Base-by-base conservation (phyloP, 768 basidiomycete genomes). In the Solioccasus polychromus region DNA sequence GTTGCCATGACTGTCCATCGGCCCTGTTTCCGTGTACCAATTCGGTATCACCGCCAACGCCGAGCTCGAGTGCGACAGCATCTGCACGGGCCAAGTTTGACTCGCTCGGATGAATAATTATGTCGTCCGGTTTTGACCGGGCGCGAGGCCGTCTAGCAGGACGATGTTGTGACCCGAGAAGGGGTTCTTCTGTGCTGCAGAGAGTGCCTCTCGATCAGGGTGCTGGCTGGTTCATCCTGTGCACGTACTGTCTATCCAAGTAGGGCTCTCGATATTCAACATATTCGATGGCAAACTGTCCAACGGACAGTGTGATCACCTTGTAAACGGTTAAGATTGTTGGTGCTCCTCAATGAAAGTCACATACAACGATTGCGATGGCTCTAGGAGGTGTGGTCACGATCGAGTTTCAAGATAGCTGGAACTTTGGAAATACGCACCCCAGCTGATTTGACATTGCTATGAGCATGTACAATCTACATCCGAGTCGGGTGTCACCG, bases 371-470 rank as follows among this genome's bases (percentile, higher is more conserved):
- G 28, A 55, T 20, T 28, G 52, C 53, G 29, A 63, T 64, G 8
- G 52, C 60, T 43, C 62, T 63, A 23, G n/a, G 29, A 35, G 29
- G 10, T 22, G 2, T 14, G 7, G 35, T 62, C 51, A 59, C 3
- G 43, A 19, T 42, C 38, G 6, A 29, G 4, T n/a, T 46, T 40
- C 23, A 22, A 34, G 18, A 34, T 5, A n/a, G n/a, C n/a, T n/a
- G n/a, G n/a, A 20, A 39, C 3, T 15, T 18, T 8, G 29, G 29
- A 32, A 35, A 30, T 17, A 72, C 83, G 63, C 57, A 86, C 85
- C 82, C 76, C n/a, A 79, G 45, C 44, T 85, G 77, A 51, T 83
- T 78, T 18, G 84, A 79, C 83, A 87, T 87, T 20, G 80, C 75
- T 41, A 83, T 69, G 14, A 88, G 72, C 84, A 88, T 87, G 57